A percentile compares a stretch with the other conserved stretches of the same genome.
phyloP scores from a whole-genome alignment of 805 yeast genomes.

The Starmera amethionina region DNA sequence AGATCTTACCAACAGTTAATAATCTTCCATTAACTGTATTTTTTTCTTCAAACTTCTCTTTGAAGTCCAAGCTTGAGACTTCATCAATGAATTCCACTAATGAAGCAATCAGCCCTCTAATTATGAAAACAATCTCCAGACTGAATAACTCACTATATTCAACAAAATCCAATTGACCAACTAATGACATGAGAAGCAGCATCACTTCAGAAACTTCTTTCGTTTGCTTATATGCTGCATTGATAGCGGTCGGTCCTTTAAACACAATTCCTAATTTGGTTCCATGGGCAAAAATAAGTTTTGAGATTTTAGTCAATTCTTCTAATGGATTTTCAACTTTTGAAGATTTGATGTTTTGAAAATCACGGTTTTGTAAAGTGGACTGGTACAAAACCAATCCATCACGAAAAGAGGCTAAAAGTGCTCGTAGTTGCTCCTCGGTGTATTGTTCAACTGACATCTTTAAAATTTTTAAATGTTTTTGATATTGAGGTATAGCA shows the following conservation, averaged over 20 bases:
- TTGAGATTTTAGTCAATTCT: slow-evolving; percentile 51
- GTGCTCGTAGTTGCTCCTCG: slow-evolving; percentile 11
- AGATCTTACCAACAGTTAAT: slow-evolving; percentile 53
- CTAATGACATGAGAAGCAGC: slow-evolving; percentile 35
- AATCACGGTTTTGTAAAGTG: slow-evolving; percentile 1
- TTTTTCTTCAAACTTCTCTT: slow-evolving; percentile 10
- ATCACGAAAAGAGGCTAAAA: slow-evolving; percentile 11
- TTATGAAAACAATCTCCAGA: slow-evolving; percentile 11
- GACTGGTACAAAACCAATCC: slow-evolving; percentile 9
- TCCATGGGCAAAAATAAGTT: slow-evolving; percentile 60
- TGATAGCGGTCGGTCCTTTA: slow-evolving; percentile 43
- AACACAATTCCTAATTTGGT: slow-evolving; percentile 70
- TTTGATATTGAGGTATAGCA: too few species aligned
- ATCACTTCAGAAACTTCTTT: slow-evolving; percentile 34
- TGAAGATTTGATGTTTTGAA: slow-evolving; percentile 18
- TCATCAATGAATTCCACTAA: slow-evolving; percentile 15
- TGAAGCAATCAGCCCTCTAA: slow-evolving; percentile 8
- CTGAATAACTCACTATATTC: slow-evolving; percentile 22
- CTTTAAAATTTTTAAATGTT: too few species aligned
- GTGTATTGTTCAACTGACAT: slow-evolving; percentile 2
- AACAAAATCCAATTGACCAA: slow-evolving; percentile 29
- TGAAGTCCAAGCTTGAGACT: slow-evolving; percentile 12
- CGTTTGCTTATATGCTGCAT: slow-evolving; percentile 40
- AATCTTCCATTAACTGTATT: slow-evolving; percentile 33
- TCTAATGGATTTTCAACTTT: slow-evolving; percentile 34